These are phyloP conservation scores for Solanum pinnatisectum DNA, from an alignment of 257 asterid species.

Conservation along the genomic window DNA sequence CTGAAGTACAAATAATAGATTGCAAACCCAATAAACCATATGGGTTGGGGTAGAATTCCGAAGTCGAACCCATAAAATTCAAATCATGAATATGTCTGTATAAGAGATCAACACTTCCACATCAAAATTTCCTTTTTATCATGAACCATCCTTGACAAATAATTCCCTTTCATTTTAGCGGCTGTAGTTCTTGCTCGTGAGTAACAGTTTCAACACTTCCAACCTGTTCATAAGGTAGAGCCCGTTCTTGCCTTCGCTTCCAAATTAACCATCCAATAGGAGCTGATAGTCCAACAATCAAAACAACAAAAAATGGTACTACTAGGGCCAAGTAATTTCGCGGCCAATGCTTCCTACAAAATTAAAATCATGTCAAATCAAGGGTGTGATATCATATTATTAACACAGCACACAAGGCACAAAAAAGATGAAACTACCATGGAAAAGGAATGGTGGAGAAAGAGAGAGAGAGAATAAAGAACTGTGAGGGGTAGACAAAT, in stretches of 20 bases:
- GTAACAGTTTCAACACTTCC: slow-evolving; percentile 39
- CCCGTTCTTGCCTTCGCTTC: slow-evolving; percentile 33
- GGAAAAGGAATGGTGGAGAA: not conserved
- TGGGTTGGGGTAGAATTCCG: not conserved
- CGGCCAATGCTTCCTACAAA: slow-evolving; percentile 54
- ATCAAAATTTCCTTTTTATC: not conserved
- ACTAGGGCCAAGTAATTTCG: slow-evolving; percentile 29
- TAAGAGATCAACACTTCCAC: not conserved
- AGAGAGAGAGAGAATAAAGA: not conserved
- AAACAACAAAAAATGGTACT: slow-evolving; percentile 14
- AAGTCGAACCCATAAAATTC: not conserved
- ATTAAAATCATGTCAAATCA: not conserved
- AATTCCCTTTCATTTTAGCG: slow-evolving; percentile 17
- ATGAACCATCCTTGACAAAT: not conserved
- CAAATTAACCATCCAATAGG: slow-evolving; percentile 59
- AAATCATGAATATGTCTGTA: not conserved
- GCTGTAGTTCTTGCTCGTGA: slow-evolving; percentile 89
- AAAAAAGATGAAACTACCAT: not conserved
- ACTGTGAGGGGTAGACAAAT: not conserved
- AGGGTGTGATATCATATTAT: not conserved
- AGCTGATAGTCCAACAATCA: slow-evolving; percentile 40
- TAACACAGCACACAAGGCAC: not conserved
- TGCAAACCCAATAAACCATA: not conserved
- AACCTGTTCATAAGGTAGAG: slow-evolving; percentile 61
- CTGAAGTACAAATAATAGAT: not conserved